These are phyloP conservation scores for Paramecium biaurelia DNA, from an alignment of 73 alveolate species.

Conservation along the genomic window DNA sequence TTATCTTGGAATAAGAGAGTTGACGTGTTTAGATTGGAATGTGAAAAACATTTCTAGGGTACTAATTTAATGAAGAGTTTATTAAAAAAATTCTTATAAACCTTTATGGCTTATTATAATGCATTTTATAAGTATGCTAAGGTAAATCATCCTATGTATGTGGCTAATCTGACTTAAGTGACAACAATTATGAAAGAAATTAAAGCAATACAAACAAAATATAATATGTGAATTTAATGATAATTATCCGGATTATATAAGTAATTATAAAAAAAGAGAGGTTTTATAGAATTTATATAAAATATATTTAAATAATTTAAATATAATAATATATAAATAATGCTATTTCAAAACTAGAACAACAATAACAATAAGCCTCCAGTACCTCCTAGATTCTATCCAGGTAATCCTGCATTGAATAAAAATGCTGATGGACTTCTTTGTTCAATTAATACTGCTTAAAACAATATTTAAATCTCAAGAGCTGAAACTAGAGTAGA, in stretches of 20 bases:
- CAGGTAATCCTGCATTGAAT: neutral
- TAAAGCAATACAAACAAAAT: conserved; percentile 37
- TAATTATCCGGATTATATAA: neutral
- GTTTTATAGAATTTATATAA: neutral
- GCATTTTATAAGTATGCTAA: conserved; percentile 50
- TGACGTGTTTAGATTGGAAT: conserved; percentile 50
- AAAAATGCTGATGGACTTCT: neutral
- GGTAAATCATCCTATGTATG: conserved; percentile 44
- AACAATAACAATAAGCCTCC: neutral
- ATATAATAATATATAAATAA: neutral
- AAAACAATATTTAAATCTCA: neutral
- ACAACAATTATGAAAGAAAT: conserved; percentile 36
- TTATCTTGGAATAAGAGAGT: conserved; percentile 58
- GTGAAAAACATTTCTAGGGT: conserved; percentile 55
- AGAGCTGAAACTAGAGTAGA: conserved; percentile 3
- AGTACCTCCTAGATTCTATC: neutral
- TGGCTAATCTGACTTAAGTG: conserved; percentile 20
- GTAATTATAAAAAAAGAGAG: neutral
- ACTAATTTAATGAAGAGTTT: conserved; percentile 50
- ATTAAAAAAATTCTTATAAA: conserved; percentile 45
- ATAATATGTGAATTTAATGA: conserved; percentile 39
- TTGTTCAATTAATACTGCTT: neutral
- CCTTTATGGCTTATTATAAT: conserved; percentile 51
- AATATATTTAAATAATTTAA: neutral
- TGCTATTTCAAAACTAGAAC: neutral